phyloP scores from a whole-genome alignment of 2,329 filamentous ascomycete genomes.

The Exophiala sp. region DNA sequence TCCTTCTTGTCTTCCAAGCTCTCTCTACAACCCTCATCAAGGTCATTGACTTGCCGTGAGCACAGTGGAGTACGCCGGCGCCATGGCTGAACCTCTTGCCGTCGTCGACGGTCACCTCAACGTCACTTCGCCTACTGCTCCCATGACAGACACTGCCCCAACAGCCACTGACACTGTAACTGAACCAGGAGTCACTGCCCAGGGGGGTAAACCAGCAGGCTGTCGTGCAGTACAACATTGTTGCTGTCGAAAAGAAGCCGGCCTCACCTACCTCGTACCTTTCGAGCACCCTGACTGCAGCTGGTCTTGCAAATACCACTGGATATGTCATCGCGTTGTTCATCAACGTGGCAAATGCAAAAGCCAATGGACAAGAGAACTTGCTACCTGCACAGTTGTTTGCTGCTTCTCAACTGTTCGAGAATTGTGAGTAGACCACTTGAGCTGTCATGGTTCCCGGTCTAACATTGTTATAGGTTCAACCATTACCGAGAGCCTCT shows the following conservation, averaged over 20 bases:
- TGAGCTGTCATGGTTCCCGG: conserved; percentile 1
- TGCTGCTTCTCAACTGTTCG: conserved; percentile 10
- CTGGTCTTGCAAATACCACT: conserved; percentile 3
- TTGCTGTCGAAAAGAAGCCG: conserved; percentile 8
- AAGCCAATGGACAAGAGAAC: neutral
- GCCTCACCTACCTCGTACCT: neutral
- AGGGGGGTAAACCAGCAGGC: neutral
- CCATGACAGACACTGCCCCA: neutral
- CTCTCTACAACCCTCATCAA: neutral
- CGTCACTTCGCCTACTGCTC: neutral
- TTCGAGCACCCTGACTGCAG: neutral
- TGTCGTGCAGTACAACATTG: conserved; percentile 5
- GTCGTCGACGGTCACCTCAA: conserved; percentile 3
- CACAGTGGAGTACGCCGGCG: neutral
- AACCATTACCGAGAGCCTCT: conserved; percentile 11
- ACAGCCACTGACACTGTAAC: neutral
- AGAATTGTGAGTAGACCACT: conserved; percentile 13
- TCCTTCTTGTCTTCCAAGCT: conserved; percentile 3
- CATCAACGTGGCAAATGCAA: conserved; percentile 3
- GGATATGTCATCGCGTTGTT: conserved; percentile 6
- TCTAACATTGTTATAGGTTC: conserved; percentile 6
- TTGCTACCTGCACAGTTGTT: conserved; percentile 8
- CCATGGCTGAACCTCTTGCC: conserved; percentile 3
- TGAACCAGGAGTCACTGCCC: neutral
- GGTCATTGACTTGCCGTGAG: neutral